Evolutionary conservation across 768 basidiomycete genomes (phyloP).

Genomic region (Collybia nuda): DNA sequence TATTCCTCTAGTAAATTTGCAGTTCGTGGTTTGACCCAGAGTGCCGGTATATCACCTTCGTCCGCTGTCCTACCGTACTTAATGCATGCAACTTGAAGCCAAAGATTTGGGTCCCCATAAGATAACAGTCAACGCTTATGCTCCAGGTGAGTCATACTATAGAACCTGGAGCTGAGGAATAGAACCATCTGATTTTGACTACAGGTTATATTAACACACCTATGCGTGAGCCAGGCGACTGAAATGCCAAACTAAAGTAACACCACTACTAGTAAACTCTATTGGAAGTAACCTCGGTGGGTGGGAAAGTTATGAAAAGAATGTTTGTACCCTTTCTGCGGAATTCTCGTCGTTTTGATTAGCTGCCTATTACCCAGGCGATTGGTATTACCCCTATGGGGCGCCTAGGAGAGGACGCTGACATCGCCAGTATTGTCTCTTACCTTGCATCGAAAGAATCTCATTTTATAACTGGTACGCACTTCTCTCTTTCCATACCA

Average conservation of each 20-base stretch:
- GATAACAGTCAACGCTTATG: constrained; percentile 44
- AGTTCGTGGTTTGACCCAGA: constrained; percentile 37
- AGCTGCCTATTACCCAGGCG: no score
- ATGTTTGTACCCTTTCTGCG: no score
- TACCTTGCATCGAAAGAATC: constrained; percentile 35
- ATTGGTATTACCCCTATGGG: constrained; percentile 7
- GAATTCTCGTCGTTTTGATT: no score
- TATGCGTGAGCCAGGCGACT: constrained; percentile 3
- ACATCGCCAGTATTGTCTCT: constrained; percentile 36
- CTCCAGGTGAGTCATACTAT: constrained; percentile 2
- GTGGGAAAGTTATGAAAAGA: neutral
- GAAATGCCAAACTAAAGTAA: neutral
- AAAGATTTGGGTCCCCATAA: constrained; percentile 32
- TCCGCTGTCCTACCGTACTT: neutral
- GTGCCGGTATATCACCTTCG: constrained; percentile 26
- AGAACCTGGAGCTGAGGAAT: no score
- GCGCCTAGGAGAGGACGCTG: constrained; percentile 23
- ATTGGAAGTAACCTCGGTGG: constrained; percentile 1
- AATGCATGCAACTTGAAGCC: constrained; percentile 18
- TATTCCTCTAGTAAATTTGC: constrained; percentile 41
- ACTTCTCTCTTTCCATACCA: neutral
- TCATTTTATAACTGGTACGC: constrained; percentile 30
- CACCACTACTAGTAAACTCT: neutral
- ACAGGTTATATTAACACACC: neutral
- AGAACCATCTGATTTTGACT: neutral